A percentile compares a stretch with the other conserved stretches of the same genome.
phyloP scores from a whole-genome alignment of 1,284 basidiomycete genomes.

The Tilletia indica region DNA sequence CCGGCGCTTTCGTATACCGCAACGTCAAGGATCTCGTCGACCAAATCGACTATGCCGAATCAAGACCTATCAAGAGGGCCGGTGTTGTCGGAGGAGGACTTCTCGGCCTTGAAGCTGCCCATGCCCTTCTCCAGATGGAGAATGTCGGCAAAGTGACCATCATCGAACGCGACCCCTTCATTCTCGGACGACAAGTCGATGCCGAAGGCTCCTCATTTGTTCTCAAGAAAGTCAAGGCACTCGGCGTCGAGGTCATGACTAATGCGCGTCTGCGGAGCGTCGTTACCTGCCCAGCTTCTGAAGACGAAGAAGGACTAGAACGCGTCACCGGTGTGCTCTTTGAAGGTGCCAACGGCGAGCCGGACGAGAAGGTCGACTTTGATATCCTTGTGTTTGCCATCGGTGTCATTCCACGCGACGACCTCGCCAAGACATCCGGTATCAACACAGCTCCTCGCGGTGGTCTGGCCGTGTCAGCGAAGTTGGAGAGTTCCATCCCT shows the following conservation, averaged over 20 bases:
- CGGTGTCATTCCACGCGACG: constrained; percentile 70
- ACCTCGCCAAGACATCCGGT: constrained; percentile 63
- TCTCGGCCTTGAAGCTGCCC: constrained; percentile 72
- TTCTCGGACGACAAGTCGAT: constrained; percentile 71
- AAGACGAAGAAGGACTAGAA: constrained; percentile 23
- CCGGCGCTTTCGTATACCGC: constrained; percentile 71
- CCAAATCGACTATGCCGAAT: constrained; percentile 34
- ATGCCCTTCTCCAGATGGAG: constrained; percentile 68
- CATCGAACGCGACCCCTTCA: constrained; percentile 66
- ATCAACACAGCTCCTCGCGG: constrained; percentile 62
- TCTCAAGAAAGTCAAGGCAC: constrained; percentile 66
- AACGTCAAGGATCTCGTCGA: constrained; percentile 60
- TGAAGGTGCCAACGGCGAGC: constrained; percentile 35
- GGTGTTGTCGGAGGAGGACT: constrained; percentile 72
- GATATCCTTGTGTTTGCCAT: constrained; percentile 54
- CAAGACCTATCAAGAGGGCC: constrained; percentile 63
- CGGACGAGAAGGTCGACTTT: constrained; percentile 44
- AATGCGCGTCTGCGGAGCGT: constrained; percentile 62
- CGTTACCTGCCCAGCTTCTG: constrained; percentile 26
- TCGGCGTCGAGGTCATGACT: constrained; percentile 68
- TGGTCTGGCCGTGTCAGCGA: constrained; percentile 66
- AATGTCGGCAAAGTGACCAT: constrained; percentile 61
- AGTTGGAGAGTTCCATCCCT: constrained; percentile 63
- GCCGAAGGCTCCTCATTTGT: constrained; percentile 70
- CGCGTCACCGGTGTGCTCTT: constrained; percentile 44